phyloP scores from a whole-genome alignment of 176 grass and related monocot species.

The Bonia amplexicaulis region DNA sequence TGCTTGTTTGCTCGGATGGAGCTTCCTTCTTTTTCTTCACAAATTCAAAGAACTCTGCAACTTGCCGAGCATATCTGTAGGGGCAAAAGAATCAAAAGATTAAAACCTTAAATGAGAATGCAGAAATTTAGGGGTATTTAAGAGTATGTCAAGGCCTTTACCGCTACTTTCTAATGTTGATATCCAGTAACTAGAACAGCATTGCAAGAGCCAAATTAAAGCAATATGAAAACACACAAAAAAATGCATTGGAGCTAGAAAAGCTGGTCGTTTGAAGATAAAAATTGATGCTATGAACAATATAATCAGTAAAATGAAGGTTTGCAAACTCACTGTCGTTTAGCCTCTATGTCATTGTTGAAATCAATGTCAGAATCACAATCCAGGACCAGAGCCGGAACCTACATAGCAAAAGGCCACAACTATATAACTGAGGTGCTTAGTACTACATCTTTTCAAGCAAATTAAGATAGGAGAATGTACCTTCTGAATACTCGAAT shows the following conservation, averaged over 20 bases:
- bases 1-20: constrained; percentile 32
- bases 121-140: background rate
- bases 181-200: background rate
- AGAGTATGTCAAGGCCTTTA: background rate
- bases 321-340: constrained; percentile 58
- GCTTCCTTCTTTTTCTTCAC: constrained; percentile 94
- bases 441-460: background rate
- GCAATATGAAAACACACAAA: background rate
- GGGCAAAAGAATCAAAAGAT: background rate
- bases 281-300: background rate
- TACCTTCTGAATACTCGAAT: constrained; percentile 92
- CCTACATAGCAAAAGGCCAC: constrained; percentile 44
- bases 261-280: background rate
- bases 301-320: background rate
- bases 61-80: constrained; percentile 79
- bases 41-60: constrained; percentile 92
- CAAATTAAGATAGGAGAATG: background rate
- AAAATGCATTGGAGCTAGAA: background rate
- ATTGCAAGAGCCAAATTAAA: background rate
- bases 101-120: background rate
- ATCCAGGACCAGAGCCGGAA: constrained; percentile 85
- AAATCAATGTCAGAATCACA: constrained; percentile 99
- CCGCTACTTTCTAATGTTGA: background rate
- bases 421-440: background rate
- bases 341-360: constrained; percentile 79